Evolutionary conservation across 371 early-diverging fungal species (phyloP).

Genomic region (Dinochytrium kinnereticum): DNA sequence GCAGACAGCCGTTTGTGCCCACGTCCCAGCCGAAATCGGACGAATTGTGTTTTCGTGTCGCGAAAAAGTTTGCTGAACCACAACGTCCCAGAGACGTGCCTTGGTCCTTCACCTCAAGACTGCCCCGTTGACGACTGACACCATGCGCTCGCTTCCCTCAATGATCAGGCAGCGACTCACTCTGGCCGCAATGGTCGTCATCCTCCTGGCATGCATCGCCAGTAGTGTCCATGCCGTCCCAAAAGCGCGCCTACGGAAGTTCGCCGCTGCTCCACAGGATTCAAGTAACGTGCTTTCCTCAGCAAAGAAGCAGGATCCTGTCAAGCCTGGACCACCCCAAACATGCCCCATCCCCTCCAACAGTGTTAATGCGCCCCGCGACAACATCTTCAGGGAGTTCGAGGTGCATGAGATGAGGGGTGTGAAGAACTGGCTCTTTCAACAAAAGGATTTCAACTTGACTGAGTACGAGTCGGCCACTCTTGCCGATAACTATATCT

Average conservation of each 20-base stretch:
- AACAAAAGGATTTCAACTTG: conserved; percentile 14
- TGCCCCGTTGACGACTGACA: too few species aligned
- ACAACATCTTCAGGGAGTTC: conserved; percentile 9
- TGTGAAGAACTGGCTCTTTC: background rate
- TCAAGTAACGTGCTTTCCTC: background rate
- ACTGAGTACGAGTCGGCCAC: conserved; percentile 17
- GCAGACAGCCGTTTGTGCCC: too few species aligned
- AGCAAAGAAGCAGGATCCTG: background rate
- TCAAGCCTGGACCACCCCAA: background rate
- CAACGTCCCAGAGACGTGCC: too few species aligned
- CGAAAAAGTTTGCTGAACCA: too few species aligned
- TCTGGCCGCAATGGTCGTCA: too few species aligned
- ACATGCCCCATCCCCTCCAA: background rate
- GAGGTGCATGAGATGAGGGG: background rate
- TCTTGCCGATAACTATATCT: conserved; percentile 23
- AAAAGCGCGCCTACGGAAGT: background rate
- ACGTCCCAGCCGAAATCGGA: too few species aligned
- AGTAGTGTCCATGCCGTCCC: background rate
- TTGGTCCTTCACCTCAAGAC: too few species aligned
- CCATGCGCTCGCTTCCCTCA: too few species aligned
- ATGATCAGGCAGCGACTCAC: too few species aligned
- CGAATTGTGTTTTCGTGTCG: too few species aligned
- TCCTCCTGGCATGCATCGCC: too few species aligned
- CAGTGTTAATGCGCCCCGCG: background rate
- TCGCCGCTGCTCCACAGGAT: background rate